phyloP scores from a whole-genome alignment of 192 early-diverging fungal genomes.

The Coemansia sp. region DNA sequence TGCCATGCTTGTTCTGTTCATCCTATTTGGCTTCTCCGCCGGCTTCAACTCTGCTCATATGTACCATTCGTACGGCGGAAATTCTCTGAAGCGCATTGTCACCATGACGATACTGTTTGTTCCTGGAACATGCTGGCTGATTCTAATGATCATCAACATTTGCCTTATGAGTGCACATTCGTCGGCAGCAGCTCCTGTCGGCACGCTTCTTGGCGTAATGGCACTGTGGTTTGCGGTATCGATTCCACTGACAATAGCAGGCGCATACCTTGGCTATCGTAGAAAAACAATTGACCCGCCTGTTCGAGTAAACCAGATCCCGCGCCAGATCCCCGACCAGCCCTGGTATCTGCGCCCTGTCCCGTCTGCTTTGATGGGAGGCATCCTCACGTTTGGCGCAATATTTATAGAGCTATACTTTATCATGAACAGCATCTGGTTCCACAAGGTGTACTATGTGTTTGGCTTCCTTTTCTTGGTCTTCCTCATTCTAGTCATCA shows the following conservation, averaged over 20 bases:
- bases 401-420: conserved; percentile 98
- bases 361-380: conserved; percentile 74
- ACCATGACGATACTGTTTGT: conserved; percentile 79
- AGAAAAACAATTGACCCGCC: conserved; percentile 69
- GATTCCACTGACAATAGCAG: conserved; percentile 79
- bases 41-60: conserved; percentile 86
- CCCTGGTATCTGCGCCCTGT: conserved; percentile 74
- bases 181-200: conserved; percentile 86
- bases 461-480: conserved; percentile 92
- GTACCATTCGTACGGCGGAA: conserved; percentile 94
- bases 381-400: conserved; percentile 87
- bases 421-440: conserved; percentile 93
- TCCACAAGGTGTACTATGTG: conserved; percentile 90
- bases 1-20: conserved; percentile 90
- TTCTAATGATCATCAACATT: conserved; percentile 77
- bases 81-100: conserved; percentile 83
- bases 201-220: conserved; percentile 77
- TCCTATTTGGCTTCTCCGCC: conserved; percentile 83
- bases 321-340: conserved; percentile 89
- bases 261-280: conserved; percentile 70
- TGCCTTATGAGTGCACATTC: conserved; percentile 78
- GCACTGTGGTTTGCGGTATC: conserved; percentile 84
- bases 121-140: conserved; percentile 62
- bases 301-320: conserved; percentile 91
- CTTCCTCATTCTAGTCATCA: conserved; percentile 80